Evolutionary conservation across 1,284 basidiomycete species (phyloP).

Genomic region (Agaricales sp.): DNA sequence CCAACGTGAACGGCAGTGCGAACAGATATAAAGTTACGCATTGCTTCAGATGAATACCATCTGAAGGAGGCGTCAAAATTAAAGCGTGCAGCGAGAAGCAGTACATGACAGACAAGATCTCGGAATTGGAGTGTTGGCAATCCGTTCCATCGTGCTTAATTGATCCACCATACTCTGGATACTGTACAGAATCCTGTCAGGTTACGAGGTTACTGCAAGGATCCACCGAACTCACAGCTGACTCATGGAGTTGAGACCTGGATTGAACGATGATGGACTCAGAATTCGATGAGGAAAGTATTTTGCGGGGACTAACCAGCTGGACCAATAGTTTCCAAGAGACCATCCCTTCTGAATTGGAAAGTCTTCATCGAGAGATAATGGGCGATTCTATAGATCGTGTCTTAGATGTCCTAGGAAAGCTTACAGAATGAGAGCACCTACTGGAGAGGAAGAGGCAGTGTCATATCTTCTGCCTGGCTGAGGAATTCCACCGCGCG

Average conservation of each 20-base stretch:
- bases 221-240: conserved; percentile 31
- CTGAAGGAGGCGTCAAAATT: conserved; percentile 21
- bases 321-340: conserved; percentile 76
- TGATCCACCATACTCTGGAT: conserved; percentile 76
- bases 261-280: conserved; percentile 3
- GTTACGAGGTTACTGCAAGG: conserved; percentile 6
- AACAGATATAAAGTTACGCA: conserved; percentile 85
- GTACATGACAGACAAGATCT: conserved; percentile 44
- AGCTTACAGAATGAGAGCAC: conserved; percentile 16
- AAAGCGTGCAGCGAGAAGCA: neutral
- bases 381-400: conserved; percentile 55
- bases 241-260: conserved; percentile 71
- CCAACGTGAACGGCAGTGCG: conserved; percentile 74
- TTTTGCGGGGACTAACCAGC: conserved; percentile 38
- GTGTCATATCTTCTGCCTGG: conserved; percentile 39
- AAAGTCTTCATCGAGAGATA: conserved; percentile 65
- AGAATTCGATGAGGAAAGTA: neutral
- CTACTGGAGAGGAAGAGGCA: conserved; percentile 69
- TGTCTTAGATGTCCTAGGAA: conserved; percentile 12
- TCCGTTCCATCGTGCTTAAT: conserved; percentile 76
- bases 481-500: conserved; percentile 52
- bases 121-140: conserved; percentile 78
- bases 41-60: conserved; percentile 88
- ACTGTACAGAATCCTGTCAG: conserved; percentile 23
- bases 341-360: conserved; percentile 67